These are phyloP conservation scores for Aspergillus caelatus DNA, from an alignment of 2,329 filamentous ascomycete genomes.

Conservation along the genomic window DNA sequence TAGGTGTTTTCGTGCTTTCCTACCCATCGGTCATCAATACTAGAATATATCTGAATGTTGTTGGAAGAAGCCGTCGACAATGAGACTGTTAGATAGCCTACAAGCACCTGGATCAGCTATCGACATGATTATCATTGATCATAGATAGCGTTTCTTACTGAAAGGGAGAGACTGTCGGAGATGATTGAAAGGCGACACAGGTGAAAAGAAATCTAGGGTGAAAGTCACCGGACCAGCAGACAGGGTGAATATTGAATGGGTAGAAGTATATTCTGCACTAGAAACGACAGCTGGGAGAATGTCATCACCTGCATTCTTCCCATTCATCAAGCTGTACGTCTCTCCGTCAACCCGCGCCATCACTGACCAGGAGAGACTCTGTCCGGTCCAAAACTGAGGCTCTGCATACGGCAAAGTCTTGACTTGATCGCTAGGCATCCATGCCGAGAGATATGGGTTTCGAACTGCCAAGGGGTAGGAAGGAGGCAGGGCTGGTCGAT, in stretches of 20 bases:
- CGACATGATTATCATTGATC: background rate
- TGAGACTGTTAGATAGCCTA: constrained; percentile 46
- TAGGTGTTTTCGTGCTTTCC: constrained; percentile 33
- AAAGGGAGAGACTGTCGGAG: constrained; percentile 50
- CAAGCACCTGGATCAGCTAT: constrained; percentile 9
- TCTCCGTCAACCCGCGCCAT: constrained; percentile 46
- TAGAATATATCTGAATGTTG: constrained; percentile 45
- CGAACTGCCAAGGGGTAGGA: constrained; percentile 50
- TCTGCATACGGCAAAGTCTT: constrained; percentile 39
- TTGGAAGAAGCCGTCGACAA: constrained; percentile 27
- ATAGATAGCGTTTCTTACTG: constrained; percentile 23
- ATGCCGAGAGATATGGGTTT: constrained; percentile 48
- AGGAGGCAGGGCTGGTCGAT: constrained; percentile 39
- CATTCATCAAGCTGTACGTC: constrained; percentile 47
- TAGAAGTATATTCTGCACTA: constrained; percentile 45
- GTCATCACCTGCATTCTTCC: constrained; percentile 28
- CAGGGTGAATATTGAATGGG: constrained; percentile 45
- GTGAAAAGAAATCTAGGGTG: constrained; percentile 49
- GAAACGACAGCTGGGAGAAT: constrained; percentile 38
- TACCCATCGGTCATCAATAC: constrained; percentile 50
- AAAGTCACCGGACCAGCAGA: constrained; percentile 39
- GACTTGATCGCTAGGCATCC: constrained; percentile 46
- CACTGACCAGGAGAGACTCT: constrained; percentile 46
- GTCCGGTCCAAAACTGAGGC: constrained; percentile 49
- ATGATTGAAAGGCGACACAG: constrained; percentile 46